A percentile compares a stretch with the other conserved stretches of the same genome.
Conservation (phyloP, 495 filamentous ascomycete genomes). For the Tuber magnatum region DNA sequence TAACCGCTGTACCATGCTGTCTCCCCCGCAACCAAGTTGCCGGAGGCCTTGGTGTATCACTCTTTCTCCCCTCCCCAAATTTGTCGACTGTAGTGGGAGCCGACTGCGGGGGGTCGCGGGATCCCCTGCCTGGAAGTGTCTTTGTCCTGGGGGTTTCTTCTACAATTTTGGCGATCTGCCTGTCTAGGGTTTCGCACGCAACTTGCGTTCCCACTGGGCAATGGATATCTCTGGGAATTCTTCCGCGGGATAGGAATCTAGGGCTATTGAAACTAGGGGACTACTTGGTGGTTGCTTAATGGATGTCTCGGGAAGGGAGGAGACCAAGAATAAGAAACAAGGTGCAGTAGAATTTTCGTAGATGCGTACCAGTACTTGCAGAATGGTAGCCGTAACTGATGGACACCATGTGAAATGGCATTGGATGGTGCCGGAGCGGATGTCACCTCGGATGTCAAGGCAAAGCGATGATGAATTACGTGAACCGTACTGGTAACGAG, state of each 20-base stretch:
- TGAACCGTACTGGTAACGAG: not conserved
- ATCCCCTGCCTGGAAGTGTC: not conserved
- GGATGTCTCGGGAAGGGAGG: not conserved
- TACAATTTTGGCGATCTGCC: not conserved
- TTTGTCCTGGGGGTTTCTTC: too few relatives aligned
- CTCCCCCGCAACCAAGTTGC: not conserved
- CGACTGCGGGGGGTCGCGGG: not conserved
- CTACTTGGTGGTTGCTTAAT: not conserved
- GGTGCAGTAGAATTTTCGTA: not conserved
- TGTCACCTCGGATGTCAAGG: not conserved
- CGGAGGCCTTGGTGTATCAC: not conserved
- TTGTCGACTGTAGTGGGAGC: not conserved
- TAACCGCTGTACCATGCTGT: not conserved
- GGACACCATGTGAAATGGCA: not conserved
- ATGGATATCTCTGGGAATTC: not conserved
- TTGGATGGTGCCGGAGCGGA: not conserved
- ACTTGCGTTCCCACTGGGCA: not conserved
- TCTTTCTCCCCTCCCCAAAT: not conserved
- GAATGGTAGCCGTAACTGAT: not conserved
- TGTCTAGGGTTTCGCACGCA: not conserved
- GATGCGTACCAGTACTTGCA: not conserved
- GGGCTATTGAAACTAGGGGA: not conserved
- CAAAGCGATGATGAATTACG: not conserved
- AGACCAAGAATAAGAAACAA: not conserved
- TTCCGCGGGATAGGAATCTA: not conserved